Evolutionary conservation across 176 grass and related monocot species (phyloP).

Genomic region (Tuctoria greenei): DNA sequence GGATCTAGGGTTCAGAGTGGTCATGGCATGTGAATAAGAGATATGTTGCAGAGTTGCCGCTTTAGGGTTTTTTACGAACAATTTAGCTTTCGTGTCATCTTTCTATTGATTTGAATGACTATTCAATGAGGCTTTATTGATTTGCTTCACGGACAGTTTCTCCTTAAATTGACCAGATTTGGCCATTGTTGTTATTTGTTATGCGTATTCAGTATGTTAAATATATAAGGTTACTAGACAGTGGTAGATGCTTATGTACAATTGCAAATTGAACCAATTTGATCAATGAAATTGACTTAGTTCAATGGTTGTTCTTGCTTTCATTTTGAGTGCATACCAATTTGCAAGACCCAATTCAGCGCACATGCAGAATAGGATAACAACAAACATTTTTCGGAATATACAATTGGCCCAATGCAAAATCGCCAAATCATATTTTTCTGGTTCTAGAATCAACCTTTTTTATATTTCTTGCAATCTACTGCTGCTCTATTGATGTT

Average conservation of each 20-base stretch:
- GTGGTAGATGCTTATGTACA: background rate
- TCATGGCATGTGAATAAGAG: slow-evolving; percentile 9
- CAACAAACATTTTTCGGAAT: background rate
- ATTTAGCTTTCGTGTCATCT: background rate
- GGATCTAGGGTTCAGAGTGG: slow-evolving; percentile 32
- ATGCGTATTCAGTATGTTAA: background rate
- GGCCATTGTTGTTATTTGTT: background rate
- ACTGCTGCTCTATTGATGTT: background rate
- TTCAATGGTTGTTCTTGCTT: background rate
- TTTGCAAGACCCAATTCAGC: background rate
- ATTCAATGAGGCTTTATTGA: background rate
- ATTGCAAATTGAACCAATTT: background rate
- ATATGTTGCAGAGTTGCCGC: slow-evolving; percentile 15
- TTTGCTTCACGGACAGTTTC: background rate
- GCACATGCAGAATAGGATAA: background rate
- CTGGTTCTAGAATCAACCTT: background rate
- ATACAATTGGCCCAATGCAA: background rate
- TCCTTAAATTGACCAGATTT: background rate
- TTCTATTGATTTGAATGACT: background rate
- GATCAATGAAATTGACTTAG: background rate
- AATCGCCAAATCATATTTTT: background rate
- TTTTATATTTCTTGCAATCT: background rate
- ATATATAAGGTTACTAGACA: background rate
- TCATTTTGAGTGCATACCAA: background rate
- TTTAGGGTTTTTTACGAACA: background rate